A percentile compares a stretch with the other conserved stretches of the same genome.
phyloP scores from a whole-genome alignment of 2,329 filamentous ascomycete species.

The Fusarium palustre region DNA sequence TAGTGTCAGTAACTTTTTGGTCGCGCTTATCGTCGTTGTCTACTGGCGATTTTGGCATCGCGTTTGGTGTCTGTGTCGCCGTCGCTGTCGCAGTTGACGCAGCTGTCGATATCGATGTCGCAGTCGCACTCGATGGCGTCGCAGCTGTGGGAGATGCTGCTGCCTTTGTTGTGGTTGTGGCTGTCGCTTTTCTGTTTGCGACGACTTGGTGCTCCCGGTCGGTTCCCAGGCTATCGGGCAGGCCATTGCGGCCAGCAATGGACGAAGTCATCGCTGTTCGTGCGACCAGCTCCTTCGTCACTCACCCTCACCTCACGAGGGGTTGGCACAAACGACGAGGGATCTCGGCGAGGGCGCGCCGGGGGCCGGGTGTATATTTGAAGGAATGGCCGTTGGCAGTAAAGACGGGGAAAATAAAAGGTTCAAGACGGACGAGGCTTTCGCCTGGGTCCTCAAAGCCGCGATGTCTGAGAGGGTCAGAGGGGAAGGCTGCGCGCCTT shows the following conservation, averaged over 20 bases:
- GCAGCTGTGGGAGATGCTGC: constrained; percentile 14
- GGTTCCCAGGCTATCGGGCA: constrained; percentile 37
- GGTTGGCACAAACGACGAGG: constrained; percentile 36
- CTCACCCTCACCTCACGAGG: constrained; percentile 44
- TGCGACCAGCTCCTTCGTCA: constrained; percentile 68
- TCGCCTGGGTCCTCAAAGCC: constrained; percentile 46
- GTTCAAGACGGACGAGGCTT: constrained; percentile 47
- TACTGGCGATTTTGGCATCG: constrained; percentile 28
- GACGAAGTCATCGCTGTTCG: constrained; percentile 72
- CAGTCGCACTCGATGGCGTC: constrained; percentile 25
- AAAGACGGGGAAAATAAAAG: constrained; percentile 46
- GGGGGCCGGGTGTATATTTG: constrained; percentile 30
- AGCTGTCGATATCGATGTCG: constrained; percentile 22
- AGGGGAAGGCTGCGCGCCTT: constrained; percentile 36
- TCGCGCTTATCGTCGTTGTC: constrained; percentile 31
- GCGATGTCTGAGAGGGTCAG: constrained; percentile 46
- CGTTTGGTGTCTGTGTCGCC: constrained; percentile 14
- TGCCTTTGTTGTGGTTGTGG: constrained; percentile 17
- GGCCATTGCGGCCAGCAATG: constrained; percentile 56
- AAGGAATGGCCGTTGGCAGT: constrained; percentile 35
- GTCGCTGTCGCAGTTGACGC: constrained; percentile 24
- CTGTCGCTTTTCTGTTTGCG: constrained; percentile 33
- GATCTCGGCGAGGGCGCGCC: constrained; percentile 38
- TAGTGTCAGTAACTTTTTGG: constrained; percentile 24
- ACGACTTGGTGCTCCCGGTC: constrained; percentile 42